A percentile compares a stretch with the other conserved stretches of the same genome.
Conservation (phyloP, 108 stramenopile species). For the Mayamaea pseudoterrestris region DNA sequence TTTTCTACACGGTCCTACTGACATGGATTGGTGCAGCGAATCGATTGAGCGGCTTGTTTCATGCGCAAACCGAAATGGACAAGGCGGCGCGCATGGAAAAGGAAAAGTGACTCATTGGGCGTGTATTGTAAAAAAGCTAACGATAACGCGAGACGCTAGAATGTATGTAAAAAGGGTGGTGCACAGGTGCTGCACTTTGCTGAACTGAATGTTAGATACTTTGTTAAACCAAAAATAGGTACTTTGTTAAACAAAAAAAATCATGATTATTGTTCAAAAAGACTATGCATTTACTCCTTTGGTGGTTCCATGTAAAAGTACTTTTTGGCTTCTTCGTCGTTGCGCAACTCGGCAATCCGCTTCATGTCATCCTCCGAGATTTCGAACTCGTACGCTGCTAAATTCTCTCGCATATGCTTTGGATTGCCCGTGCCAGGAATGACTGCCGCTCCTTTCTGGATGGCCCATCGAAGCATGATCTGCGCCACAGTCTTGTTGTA, state of each 20-base stretch:
- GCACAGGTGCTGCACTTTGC: too few species aligned
- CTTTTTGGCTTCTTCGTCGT: too few species aligned
- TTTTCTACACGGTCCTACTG: slow-evolving; percentile 74
- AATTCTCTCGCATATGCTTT: slow-evolving; percentile 66
- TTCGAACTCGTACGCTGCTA: slow-evolving; percentile 50
- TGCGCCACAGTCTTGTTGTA: slow-evolving; percentile 38
- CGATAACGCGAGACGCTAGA: too few species aligned
- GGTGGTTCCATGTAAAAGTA: slow-evolving; percentile 11
- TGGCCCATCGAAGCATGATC: slow-evolving; percentile 77
- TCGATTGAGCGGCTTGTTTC: slow-evolving; percentile 55
- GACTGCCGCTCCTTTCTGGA: slow-evolving; percentile 47
- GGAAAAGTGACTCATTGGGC: too few species aligned
- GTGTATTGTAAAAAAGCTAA: too few species aligned
- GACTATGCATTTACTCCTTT: too few species aligned
- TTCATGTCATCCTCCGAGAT: slow-evolving; percentile 57
- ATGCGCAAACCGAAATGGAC: slow-evolving; percentile 16
- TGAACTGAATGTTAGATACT: too few species aligned
- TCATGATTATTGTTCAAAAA: too few species aligned
- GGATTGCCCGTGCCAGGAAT: slow-evolving; percentile 80
- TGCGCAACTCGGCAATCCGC: too few species aligned
- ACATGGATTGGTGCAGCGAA: slow-evolving; percentile 71
- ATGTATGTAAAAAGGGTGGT: too few species aligned
- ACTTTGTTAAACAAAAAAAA: too few species aligned
- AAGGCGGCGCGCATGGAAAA: slow-evolving; percentile 2
- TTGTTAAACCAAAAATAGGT: too few species aligned